A percentile compares a stretch with the other conserved stretches of the same genome.
Conservation (phyloP, 305 asterid species). For the Withania somnifera region DNA sequence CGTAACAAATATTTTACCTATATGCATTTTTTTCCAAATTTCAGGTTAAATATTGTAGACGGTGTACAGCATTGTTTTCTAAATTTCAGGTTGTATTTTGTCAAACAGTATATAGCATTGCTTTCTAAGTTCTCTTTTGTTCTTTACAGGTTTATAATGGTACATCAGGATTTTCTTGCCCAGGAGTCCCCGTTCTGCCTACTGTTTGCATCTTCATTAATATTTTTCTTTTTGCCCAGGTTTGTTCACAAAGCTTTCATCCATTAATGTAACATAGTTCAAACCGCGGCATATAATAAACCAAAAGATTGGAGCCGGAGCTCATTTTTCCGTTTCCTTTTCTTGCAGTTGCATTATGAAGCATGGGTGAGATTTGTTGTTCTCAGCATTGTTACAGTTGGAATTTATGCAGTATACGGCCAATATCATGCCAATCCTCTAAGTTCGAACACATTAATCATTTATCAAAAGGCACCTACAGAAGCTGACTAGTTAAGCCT, state of each 20-base stretch:
- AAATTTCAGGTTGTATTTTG: neutral
- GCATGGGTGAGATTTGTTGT: conserved; percentile 88
- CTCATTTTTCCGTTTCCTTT: conserved; percentile 1
- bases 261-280: neutral
- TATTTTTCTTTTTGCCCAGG: conserved; percentile 90
- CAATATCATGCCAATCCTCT: conserved; percentile 77
- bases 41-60: neutral
- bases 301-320: conserved; percentile 2
- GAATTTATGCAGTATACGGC: conserved; percentile 70
- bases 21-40: neutral
- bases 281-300: neutral
- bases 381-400: conserved; percentile 54
- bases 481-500: conserved; percentile 27
- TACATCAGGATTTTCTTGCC: conserved; percentile 88
- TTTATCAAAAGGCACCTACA: conserved; percentile 50
- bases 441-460: conserved; percentile 43
- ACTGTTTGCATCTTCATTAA: conserved; percentile 65
- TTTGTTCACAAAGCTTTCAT: conserved; percentile 14
- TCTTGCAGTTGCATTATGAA: conserved; percentile 79
- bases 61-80: neutral
- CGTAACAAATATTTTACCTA: neutral
- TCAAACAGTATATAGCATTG: neutral
- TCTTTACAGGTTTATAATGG: conserved; percentile 36
- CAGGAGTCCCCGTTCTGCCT: conserved; percentile 80
- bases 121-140: neutral